phyloP scores from a whole-genome alignment of 2,329 filamentous ascomycete genomes.

The Fusarium sp. region DNA sequence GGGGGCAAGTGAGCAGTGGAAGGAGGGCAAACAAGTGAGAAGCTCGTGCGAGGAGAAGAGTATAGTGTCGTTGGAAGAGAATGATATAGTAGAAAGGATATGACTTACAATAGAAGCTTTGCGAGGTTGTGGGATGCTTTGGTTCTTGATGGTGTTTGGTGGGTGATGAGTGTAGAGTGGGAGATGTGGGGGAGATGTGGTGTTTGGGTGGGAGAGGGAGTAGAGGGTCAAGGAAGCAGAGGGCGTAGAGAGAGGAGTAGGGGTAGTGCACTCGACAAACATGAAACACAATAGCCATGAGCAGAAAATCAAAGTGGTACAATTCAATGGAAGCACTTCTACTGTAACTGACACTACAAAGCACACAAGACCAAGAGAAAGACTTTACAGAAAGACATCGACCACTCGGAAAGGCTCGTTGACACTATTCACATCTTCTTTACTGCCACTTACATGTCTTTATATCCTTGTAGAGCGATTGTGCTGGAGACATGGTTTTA shows the following conservation, averaged over 20 bases:
- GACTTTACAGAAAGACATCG: neutral
- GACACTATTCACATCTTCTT: no score
- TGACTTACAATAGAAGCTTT: neutral
- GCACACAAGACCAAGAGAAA: neutral
- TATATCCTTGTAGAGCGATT: neutral
- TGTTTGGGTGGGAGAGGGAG: constrained; percentile 3
- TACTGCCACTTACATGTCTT: neutral
- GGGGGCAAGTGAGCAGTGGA: constrained; percentile 1
- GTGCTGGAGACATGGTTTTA: neutral
- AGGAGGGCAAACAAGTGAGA: neutral
- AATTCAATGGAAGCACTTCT: neutral
- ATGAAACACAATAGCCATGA: constrained; percentile 12
- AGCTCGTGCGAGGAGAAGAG: neutral
- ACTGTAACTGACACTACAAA: neutral
- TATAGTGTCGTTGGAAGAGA: neutral
- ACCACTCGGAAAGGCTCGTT: neutral
- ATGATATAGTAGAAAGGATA: neutral
- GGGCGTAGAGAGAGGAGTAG: neutral
- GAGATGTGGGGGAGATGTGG: constrained; percentile 3
- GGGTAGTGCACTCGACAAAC: neutral
- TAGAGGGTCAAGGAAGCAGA: neutral
- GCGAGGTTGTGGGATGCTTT: constrained; percentile 5
- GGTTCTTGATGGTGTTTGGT: constrained; percentile 4
- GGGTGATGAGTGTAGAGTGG: neutral
- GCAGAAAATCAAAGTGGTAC: constrained; percentile 1